Percentiles rank a stretch among this genome's conserved stretches.
Evolutionary conservation across 345 rosid species (phyloP).

Genomic region (Diplotaxis tenuifolia): DNA sequence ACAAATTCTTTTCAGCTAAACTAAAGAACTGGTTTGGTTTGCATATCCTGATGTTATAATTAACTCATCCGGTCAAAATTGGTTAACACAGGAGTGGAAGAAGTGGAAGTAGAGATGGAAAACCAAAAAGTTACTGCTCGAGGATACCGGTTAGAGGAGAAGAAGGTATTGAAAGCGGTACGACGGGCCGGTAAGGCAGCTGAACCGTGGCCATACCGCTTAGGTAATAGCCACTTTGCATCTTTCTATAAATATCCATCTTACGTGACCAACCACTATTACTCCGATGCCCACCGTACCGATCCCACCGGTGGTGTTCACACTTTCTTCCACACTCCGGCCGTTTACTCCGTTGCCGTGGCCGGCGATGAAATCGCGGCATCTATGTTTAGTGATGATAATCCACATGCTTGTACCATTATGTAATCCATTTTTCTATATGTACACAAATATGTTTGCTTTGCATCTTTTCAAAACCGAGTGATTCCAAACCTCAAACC

Average conservation of each 20-base stretch:
- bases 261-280: slow-evolving; percentile 63
- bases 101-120: slow-evolving; percentile 86
- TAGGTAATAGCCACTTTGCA: slow-evolving; percentile 61
- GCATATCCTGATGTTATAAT: not conserved
- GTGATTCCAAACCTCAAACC: not conserved
- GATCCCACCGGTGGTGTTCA: slow-evolving; percentile 49
- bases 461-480: not conserved
- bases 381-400: slow-evolving; percentile 84
- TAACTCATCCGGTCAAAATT: not conserved
- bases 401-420: slow-evolving; percentile 79
- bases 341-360: slow-evolving; percentile 73
- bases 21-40: not conserved
- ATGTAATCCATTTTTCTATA: slow-evolving; percentile 44
- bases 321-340: slow-evolving; percentile 76
- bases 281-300: slow-evolving; percentile 53
- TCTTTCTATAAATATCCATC: slow-evolving; percentile 86
- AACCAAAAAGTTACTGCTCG: slow-evolving; percentile 62
- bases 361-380: slow-evolving; percentile 84
- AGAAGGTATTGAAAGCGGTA: slow-evolving; percentile 68
- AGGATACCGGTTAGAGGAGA: slow-evolving; percentile 67
- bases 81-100: slow-evolving; percentile 61
- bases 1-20: not conserved
- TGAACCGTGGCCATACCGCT: slow-evolving; percentile 89
- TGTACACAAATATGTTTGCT: not conserved
- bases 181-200: slow-evolving; percentile 75